These are phyloP conservation scores for Castanea crenata DNA, from an alignment of 306 rosid species.

Conservation along the genomic window DNA sequence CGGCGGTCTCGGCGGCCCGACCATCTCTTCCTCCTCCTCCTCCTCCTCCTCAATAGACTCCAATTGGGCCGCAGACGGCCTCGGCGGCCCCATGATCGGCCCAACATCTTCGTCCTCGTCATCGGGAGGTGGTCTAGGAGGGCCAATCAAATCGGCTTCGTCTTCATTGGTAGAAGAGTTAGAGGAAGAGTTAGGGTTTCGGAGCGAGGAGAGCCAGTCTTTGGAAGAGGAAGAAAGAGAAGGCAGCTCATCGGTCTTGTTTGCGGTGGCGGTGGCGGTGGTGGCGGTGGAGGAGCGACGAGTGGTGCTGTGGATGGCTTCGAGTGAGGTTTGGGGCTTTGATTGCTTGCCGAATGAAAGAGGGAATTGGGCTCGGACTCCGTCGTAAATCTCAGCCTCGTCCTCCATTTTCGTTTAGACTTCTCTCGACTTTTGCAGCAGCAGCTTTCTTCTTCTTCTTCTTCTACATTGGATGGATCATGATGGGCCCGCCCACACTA, in stretches of 20 bases:
- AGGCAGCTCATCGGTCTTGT: conserved; percentile 33
- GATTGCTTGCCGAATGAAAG: conserved; percentile 83
- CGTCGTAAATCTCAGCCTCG: conserved; percentile 74
- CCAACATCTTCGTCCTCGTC: conserved; percentile 41
- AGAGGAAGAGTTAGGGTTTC: conserved; percentile 37
- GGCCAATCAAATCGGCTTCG: conserved; percentile 11
- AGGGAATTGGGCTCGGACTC: conserved; percentile 77
- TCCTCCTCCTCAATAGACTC: conserved; percentile 24
- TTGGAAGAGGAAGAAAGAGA: conserved; percentile 74
- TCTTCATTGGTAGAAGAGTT: not conserved
- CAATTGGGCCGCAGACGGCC: conserved; percentile 33
- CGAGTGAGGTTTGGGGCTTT: conserved; percentile 76
- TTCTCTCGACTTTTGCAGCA: too few relatives aligned
- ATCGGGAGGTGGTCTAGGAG: conserved; percentile 17
- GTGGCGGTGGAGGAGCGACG: conserved; percentile 45
- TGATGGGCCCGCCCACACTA: too few relatives aligned
- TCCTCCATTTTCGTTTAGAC: conserved; percentile 41
- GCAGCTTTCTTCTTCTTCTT: not conserved
- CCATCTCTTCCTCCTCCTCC: conserved; percentile 36
- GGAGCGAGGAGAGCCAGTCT: conserved; percentile 63
- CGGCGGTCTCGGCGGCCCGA: conserved; percentile 73
- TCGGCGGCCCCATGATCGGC: conserved; percentile 73
- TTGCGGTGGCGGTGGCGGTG: conserved; percentile 14
- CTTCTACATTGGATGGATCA: not conserved
- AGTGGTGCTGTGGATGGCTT: conserved; percentile 78